phyloP scores from a whole-genome alignment of 371 early-diverging fungal species.

The Rhizopus stolonifer region DNA sequence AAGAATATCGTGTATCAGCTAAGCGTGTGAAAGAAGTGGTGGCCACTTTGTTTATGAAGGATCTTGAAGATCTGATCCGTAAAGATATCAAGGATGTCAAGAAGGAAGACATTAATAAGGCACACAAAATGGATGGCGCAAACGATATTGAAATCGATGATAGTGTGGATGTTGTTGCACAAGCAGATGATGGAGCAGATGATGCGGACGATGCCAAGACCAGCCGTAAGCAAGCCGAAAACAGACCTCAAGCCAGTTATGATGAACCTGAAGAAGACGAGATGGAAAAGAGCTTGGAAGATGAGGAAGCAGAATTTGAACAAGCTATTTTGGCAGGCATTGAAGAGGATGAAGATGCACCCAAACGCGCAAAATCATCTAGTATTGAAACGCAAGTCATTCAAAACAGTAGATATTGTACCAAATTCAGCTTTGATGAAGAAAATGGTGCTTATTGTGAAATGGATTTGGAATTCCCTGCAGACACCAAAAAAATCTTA shows the following conservation, averaged over 20 bases:
- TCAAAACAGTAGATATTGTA: conserved; percentile 59
- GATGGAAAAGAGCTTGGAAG: conserved; percentile 51
- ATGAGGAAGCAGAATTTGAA: conserved; percentile 56
- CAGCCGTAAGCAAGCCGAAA: conserved; percentile 53
- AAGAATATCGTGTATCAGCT: conserved; percentile 76
- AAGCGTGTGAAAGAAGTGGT: conserved; percentile 73
- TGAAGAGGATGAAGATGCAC: conserved; percentile 57
- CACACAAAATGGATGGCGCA: conserved; percentile 29
- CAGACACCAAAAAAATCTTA: conserved; percentile 88
- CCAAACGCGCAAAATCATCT: conserved; percentile 27
- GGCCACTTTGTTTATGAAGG: conserved; percentile 68
- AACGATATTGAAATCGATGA: conserved; percentile 35
- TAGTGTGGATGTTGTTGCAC: conserved; percentile 51
- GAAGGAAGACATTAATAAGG: conserved; percentile 49
- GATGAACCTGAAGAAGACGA: conserved; percentile 75
- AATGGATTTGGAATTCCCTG: conserved; percentile 79
- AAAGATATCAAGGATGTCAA: conserved; percentile 63
- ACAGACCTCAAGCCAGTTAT: conserved; percentile 70
- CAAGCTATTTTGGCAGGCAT: conserved; percentile 52
- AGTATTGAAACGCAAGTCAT: conserved; percentile 39
- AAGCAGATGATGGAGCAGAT: conserved; percentile 45
- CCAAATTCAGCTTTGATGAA: conserved; percentile 70
- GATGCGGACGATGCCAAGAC: conserved; percentile 69
- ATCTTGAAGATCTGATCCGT: conserved; percentile 66
- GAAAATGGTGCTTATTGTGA: conserved; percentile 76